Evolutionary conservation across 2,329 filamentous ascomycete genomes (phyloP).

Genomic region (Botryosphaeria agaves): DNA sequence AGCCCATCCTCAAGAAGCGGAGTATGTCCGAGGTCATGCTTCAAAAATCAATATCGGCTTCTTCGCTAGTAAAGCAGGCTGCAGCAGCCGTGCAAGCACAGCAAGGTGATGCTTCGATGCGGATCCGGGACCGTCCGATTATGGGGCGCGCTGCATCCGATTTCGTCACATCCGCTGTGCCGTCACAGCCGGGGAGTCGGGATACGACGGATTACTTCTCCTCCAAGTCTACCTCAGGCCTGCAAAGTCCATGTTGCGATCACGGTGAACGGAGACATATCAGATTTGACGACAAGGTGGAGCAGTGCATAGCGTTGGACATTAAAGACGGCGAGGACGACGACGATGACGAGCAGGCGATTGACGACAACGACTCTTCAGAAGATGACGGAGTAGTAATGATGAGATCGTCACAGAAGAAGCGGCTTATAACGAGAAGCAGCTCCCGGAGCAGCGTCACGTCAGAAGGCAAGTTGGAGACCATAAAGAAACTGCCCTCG

Average conservation of each 20-base stretch:
- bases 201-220: slow-evolving; percentile 48
- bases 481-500: slow-evolving; percentile 72
- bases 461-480: slow-evolving; percentile 61
- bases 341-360: slow-evolving; percentile 19
- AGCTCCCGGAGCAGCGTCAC: slow-evolving; percentile 37
- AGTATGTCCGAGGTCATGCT: slow-evolving; percentile 94
- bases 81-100: slow-evolving; percentile 75
- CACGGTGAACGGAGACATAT: slow-evolving; percentile 61
- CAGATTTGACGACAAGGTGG: slow-evolving; percentile 89
- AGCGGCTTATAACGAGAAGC: slow-evolving; percentile 34
- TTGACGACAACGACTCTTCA: slow-evolving; percentile 46
- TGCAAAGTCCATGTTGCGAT: slow-evolving; percentile 42
- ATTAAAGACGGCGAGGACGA: slow-evolving; percentile 66
- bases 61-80: slow-evolving; percentile 78
- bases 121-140: slow-evolving; percentile 32
- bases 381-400: slow-evolving; percentile 66
- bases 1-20: slow-evolving; percentile 90
- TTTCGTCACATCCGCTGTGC: slow-evolving; percentile 46
- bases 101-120: slow-evolving; percentile 34
- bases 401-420: slow-evolving; percentile 51
- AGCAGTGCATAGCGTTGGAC: slow-evolving; percentile 90
- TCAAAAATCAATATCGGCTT: slow-evolving; percentile 71
- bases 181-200: slow-evolving; percentile 41
- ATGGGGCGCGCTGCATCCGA: slow-evolving; percentile 52
- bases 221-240: slow-evolving; percentile 54